Evolutionary conservation across 768 basidiomycete genomes (phyloP).

Genomic region (Suillus bovinus): DNA sequence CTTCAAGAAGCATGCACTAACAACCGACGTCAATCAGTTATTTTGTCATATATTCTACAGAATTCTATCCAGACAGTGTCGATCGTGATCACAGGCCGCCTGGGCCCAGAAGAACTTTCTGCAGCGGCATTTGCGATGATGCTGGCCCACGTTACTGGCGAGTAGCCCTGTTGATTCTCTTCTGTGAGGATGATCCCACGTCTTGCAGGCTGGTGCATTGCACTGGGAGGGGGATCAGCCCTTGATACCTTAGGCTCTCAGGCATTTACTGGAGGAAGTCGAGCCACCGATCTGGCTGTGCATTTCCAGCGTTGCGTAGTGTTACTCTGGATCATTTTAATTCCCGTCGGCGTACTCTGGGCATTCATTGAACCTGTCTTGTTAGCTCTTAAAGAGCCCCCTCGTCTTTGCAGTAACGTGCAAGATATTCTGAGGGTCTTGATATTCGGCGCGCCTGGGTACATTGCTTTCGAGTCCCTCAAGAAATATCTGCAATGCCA

Average conservation of each 20-base stretch:
- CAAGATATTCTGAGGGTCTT: constrained; percentile 67
- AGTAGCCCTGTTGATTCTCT: constrained; percentile 39
- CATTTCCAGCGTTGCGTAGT: constrained; percentile 72
- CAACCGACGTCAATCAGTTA: constrained; percentile 41
- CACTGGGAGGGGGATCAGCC: constrained; percentile 76
- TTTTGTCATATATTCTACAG: constrained; percentile 70
- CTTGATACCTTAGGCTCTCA: constrained; percentile 79
- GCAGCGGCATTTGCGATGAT: constrained; percentile 74
- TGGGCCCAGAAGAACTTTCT: constrained; percentile 70
- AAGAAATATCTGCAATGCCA: constrained; percentile 84
- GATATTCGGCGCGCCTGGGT: constrained; percentile 66
- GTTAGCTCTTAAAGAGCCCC: constrained; percentile 61
- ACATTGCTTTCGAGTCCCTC: constrained; percentile 73
- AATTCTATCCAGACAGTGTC: constrained; percentile 72
- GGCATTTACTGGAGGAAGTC: constrained; percentile 65
- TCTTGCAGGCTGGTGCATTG: constrained; percentile 70
- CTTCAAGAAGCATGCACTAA: neutral
- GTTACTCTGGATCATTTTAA: constrained; percentile 60
- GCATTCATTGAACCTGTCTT: constrained; percentile 62
- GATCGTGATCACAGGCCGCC: constrained; percentile 61
- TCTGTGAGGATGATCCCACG: constrained; percentile 50
- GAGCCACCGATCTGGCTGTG: constrained; percentile 64
- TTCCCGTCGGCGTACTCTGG: constrained; percentile 68
- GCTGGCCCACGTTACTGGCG: constrained; percentile 78
- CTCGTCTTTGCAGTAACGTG: constrained; percentile 55